Evolutionary conservation across 129 eudicot species (phyloP).

Genomic region (Saposhnikovia divaricata): DNA sequence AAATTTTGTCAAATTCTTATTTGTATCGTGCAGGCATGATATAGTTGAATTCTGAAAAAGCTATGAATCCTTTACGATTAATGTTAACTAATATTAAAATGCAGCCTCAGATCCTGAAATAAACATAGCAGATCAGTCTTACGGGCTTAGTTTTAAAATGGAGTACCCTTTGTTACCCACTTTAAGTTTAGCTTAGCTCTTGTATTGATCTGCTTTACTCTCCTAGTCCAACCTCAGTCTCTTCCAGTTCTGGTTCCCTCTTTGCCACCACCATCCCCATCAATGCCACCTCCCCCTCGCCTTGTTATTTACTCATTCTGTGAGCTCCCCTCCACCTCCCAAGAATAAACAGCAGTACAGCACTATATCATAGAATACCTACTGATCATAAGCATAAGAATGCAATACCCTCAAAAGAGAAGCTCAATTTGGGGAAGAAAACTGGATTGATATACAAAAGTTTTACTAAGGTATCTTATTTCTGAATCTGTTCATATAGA

Average conservation of each 20-base stretch:
- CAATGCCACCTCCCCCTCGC: constrained; percentile 17
- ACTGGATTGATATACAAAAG: constrained; percentile 3
- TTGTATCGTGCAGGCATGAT: too few species aligned
- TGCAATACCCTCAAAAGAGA: background rate
- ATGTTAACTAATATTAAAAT: too few species aligned
- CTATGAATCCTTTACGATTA: too few species aligned
- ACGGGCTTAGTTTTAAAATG: constrained; percentile 5
- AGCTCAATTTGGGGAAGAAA: constrained; percentile 24
- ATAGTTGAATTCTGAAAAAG: too few species aligned
- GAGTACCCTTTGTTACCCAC: constrained; percentile 12
- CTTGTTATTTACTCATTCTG: background rate
- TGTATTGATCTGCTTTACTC: constrained; percentile 7
- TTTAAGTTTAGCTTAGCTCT: constrained; percentile 9
- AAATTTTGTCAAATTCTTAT: too few species aligned
- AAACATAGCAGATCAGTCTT: too few species aligned
- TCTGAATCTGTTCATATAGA: background rate
- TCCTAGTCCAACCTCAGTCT: constrained; percentile 19
- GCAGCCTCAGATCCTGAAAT: too few species aligned
- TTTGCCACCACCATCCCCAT: constrained; percentile 4
- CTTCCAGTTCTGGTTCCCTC: too few species aligned
- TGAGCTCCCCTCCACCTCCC: too few species aligned
- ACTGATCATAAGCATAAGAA: background rate
- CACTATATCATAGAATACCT: background rate
- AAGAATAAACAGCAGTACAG: background rate
- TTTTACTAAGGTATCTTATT: background rate